phyloP scores from a whole-genome alignment of 2,329 filamentous ascomycete genomes.

The Hypoxylon sp. region DNA sequence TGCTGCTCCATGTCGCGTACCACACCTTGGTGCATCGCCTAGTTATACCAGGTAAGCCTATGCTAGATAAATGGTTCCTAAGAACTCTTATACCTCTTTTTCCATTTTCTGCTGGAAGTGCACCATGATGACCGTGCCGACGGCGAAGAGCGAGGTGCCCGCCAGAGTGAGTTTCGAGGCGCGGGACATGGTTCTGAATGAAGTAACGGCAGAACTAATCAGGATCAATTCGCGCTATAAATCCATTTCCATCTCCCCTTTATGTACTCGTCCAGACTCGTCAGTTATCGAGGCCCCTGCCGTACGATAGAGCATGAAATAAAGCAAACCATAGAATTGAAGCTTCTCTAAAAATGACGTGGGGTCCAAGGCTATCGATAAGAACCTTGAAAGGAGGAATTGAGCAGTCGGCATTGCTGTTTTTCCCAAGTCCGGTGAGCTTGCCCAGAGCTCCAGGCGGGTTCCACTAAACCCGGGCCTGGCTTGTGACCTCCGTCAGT shows the following conservation, averaged over 20 bases:
- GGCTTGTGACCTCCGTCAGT: constrained; percentile 31
- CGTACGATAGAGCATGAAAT: constrained; percentile 2
- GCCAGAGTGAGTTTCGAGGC: constrained; percentile 88
- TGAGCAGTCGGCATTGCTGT: constrained; percentile 32
- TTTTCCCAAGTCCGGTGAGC: constrained; percentile 34
- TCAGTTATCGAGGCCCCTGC: background rate
- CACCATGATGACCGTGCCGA: constrained; percentile 83
- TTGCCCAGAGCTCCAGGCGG: constrained; percentile 19
- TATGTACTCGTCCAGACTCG: background rate
- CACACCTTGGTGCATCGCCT: constrained; percentile 97
- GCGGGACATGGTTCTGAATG: constrained; percentile 76
- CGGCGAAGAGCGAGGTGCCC: constrained; percentile 80
- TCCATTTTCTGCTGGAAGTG: constrained; percentile 90
- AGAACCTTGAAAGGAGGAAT: background rate
- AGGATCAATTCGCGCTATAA: constrained; percentile 7
- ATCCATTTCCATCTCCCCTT: constrained; percentile 7
- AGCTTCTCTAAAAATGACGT: constrained; percentile 35
- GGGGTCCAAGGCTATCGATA: constrained; percentile 33
- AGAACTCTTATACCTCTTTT: constrained; percentile 74
- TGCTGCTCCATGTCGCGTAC: constrained; percentile 96
- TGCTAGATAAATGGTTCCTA: background rate
- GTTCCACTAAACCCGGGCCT: constrained; percentile 9
- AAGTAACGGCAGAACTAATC: background rate
- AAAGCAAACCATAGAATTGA: constrained; percentile 17
- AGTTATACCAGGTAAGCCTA: constrained; percentile 16